These are phyloP conservation scores for Coniferiporia sulphurascens DNA, from an alignment of 1,284 basidiomycete species.

Conservation along the genomic window DNA sequence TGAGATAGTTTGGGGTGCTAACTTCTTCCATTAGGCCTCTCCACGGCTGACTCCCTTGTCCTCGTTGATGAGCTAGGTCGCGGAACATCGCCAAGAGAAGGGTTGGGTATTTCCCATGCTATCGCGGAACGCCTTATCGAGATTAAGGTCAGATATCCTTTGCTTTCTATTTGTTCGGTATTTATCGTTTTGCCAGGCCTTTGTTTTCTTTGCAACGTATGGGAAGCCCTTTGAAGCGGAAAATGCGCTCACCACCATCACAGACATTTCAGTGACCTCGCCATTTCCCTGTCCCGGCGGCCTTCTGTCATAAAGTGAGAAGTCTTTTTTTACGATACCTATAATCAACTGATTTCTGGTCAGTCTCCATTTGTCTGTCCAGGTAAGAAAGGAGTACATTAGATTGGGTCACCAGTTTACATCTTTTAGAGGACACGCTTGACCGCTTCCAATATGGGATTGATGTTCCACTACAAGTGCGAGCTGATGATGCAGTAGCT, in stretches of 20 bases:
- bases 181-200: slow-evolving; percentile 44
- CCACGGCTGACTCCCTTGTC: slow-evolving; percentile 68
- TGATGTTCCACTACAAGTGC: slow-evolving; percentile 79
- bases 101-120: slow-evolving; percentile 87
- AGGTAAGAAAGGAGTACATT: slow-evolving; percentile 41
- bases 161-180: not conserved
- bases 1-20: not conserved
- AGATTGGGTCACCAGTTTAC: slow-evolving; percentile 8
- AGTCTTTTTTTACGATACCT: slow-evolving; percentile 24
- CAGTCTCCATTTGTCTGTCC: slow-evolving; percentile 79
- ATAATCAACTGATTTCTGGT: slow-evolving; percentile 18
- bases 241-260: not conserved
- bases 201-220: slow-evolving; percentile 88
- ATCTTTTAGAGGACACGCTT: slow-evolving; percentile 43
- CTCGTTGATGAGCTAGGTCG: slow-evolving; percentile 90
- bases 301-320: slow-evolving; percentile 71
- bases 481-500: slow-evolving; percentile 17
- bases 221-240: slow-evolving; percentile 20
- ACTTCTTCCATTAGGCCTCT: slow-evolving; percentile 51
- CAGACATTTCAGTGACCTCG: slow-evolving; percentile 72
- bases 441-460: slow-evolving; percentile 53
- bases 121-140: slow-evolving; percentile 84
- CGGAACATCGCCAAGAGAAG: slow-evolving; percentile 83
- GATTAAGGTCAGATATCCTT: slow-evolving; percentile 49
- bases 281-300: slow-evolving; percentile 64